Evolutionary conservation across 2,329 filamentous ascomycete species (phyloP), one percentile per base, ranked within the genome.

Genomic region (Sarocladiaceae sp.): DNA sequence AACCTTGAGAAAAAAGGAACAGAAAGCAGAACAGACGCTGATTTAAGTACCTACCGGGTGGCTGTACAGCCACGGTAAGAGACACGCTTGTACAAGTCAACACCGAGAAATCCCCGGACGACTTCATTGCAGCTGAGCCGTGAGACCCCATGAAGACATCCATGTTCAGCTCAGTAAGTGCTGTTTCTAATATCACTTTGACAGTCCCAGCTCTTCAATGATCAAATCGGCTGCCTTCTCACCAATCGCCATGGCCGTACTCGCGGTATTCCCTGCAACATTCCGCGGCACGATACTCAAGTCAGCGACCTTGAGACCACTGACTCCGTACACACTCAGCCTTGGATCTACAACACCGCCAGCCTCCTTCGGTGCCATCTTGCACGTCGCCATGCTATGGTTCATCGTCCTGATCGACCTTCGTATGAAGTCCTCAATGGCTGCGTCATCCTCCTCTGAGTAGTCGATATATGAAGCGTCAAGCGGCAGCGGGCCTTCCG

Each of bases 391-490:
- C 31, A 67, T 52, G 9, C 62, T 62, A 50, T 72, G 66, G 67
- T 67, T 72, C 0, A 64, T 63, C 3, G 67, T 69, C 2, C 48
- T 53, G 3, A 69, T 49, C 6, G 62, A 63, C 24, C 60, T 51
- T 0, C 69, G 59, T 15, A 71, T 29, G 49, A 53, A 67, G 10
- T 69, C 52, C 51, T 72, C 67, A 27, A 79, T 68, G 1, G 65
- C 64, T 19, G 62, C 60, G 45, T 76, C 66, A 33, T 75, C 74
- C 15, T 73, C 70, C 2, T 59, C 51, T 5, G 64, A 62, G 49
- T 78, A 78, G 47, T 64, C 57, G 33, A 79, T 65, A 45, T 73
- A 62, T 24, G 51, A 47, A 1, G 61, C 47, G 15, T 60, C 54
- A 9, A 43, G 49, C 31, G 55, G 48, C 43, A 51, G 33, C n/a